phyloP scores from a whole-genome alignment of 1,284 basidiomycete species.

The Melampsora americana region DNA sequence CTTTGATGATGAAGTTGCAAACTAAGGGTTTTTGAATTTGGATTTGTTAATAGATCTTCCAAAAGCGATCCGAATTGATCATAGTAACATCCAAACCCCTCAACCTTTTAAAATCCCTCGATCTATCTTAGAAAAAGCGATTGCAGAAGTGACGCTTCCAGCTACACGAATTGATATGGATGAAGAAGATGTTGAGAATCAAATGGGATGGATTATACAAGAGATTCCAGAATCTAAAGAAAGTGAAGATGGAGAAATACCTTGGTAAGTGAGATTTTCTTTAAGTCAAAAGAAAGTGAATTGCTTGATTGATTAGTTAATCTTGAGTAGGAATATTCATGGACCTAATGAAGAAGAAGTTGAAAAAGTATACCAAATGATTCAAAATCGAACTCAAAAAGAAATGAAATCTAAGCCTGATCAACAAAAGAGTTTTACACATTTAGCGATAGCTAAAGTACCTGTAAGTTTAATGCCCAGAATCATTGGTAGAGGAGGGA shows the following conservation, averaged over 20 bases:
- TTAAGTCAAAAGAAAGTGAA: no score
- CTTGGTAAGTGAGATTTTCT: slow-evolving; percentile 14
- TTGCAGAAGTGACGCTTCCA: neutral
- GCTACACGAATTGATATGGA: slow-evolving; percentile 31
- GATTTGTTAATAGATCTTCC: slow-evolving; percentile 16
- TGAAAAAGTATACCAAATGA: neutral
- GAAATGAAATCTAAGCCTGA: neutral
- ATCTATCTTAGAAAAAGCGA: neutral
- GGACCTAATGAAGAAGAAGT: neutral
- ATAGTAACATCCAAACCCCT: slow-evolving; percentile 11
- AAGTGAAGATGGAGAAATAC: slow-evolving; percentile 15
- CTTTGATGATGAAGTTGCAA: neutral
- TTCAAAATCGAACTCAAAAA: neutral
- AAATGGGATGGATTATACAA: slow-evolving; percentile 11
- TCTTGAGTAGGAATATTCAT: slow-evolving; percentile 26
- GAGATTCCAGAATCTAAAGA: neutral
- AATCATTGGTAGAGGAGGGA: slow-evolving; percentile 31
- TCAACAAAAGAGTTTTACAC: neutral
- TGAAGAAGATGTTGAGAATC: slow-evolving; percentile 1
- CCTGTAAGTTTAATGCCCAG: slow-evolving; percentile 5
- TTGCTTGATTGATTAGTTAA: no score
- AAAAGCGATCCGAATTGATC: slow-evolving; percentile 20
- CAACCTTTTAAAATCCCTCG: neutral
- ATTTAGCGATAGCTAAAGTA: slow-evolving; percentile 17
- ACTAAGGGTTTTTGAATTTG: neutral